Base-by-base conservation (phyloP, 225 moss, liverwort and hornwort species). In the Asterella californica region DNA sequence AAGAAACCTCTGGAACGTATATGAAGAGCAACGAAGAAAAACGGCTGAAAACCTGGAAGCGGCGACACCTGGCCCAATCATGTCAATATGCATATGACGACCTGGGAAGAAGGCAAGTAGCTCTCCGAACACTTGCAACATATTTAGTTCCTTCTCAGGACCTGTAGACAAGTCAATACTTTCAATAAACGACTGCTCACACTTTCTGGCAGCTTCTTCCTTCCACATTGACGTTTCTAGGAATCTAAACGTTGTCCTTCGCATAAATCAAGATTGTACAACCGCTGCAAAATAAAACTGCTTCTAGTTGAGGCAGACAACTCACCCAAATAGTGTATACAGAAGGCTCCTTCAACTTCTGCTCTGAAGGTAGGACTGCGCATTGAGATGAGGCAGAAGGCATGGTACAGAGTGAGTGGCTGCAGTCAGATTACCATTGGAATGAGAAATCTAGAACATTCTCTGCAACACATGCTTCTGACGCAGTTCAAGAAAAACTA, bases 371-470 rank as follows among this genome's bases (percentile, higher is more conserved):
- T 59, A 36, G 75, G 81, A 46, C 45, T 79, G 76, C 60, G 80
- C 42, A 48, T 63, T 33, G 79, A 80, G 49, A 90, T 81, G 29
- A 92, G 81, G 15, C 67, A 67, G 0, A 89, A 79, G 70, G 95
- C 95, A 83, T 91, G 71, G 76, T 91, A 93, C 63, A 97, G 9
- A 69, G 92, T 87, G 36, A 97, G 88, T 9, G 97, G 93, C 90
- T 90, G 88, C 86, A 83, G 71, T 77, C 53, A 88, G 67, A 62
- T 34, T 42, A 4, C 1, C 62, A 75, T 2, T 71, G 27, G 52
- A 11, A 76, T 79, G 24, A 79, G 32, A 50, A 61, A 68, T 17
- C 42, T 1, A 49, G 60, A 5, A 61, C 11, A 52, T 37, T 18
- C 60, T 36, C 36, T 17, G 62, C 18, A 59, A 33, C 57, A 69